Conservation (phyloP, 225 moss, liverwort and hornwort genomes). For the Neckera pumila region DNA sequence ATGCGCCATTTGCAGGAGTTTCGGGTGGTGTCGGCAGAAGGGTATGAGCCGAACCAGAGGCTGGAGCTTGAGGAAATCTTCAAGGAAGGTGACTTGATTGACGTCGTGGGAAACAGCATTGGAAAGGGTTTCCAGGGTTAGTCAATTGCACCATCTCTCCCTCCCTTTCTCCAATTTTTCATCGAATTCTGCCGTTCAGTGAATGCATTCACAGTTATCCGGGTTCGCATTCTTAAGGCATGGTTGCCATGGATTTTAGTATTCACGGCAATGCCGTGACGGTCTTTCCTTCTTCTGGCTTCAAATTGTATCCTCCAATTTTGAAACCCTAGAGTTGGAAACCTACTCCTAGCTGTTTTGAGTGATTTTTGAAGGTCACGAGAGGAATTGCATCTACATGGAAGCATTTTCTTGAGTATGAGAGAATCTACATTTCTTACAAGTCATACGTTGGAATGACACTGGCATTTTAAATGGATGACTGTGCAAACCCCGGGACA, state of each 20-base stretch:
- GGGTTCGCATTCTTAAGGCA: not conserved
- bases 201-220: not conserved
- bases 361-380: not conserved
- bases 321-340: not conserved
- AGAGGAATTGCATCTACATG: not conserved
- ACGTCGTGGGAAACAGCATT: constrained; percentile 75
- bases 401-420: not conserved
- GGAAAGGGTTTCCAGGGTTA: constrained; percentile 75
- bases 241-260: not conserved
- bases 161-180: not conserved
- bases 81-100: constrained; percentile 79
- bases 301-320: not conserved
- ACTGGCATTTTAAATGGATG: not conserved
- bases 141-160: not conserved
- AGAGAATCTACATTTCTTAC: not conserved
- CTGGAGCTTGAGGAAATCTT: constrained; percentile 66
- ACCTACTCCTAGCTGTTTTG: not conserved
- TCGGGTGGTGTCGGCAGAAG: constrained; percentile 41
- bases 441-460: not conserved
- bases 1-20: constrained; percentile 96
- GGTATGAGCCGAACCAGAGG: constrained; percentile 52
- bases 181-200: not conserved
- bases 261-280: not conserved
- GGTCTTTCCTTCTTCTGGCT: not conserved
- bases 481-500: not conserved